Evolutionary conservation across 2,329 filamentous ascomycete genomes (phyloP), one percentile per base, ranked within the genome.

Genomic region (Calonectria crousiana): DNA sequence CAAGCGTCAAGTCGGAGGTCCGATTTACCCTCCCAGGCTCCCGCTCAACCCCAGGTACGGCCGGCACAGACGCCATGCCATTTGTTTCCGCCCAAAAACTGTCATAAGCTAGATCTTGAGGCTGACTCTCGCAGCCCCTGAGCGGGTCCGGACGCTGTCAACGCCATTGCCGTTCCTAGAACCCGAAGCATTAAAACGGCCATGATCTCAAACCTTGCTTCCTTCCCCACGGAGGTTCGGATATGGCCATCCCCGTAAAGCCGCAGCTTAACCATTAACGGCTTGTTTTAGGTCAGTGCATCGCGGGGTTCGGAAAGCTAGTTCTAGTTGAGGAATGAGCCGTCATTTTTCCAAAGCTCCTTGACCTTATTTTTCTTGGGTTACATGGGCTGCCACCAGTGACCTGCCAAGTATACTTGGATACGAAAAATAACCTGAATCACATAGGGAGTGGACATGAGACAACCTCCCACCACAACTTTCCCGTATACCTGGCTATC

Each of bases 101-200:
- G 8, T 13, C 36, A 20, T 32, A 30, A 49, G 28, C 11, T 26
- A 38, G 32, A 34, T 53, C 28, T 72, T 70, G 16, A 74, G 62
- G 30, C 65, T 71, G 11, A 44, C 28, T 23, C 47, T 30, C 20
- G 18, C 36, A 84, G 83, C 81, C 26, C 69, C 75, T 47, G 36
- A 81, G 8, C 78, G 72, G 32, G 79, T 85, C 73, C 80, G 83
- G 65, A 81, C 79, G 20, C 69, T 76, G 9, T 76, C 78, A 13
- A 78, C 81, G 23, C 72, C 82, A 11, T 84, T 85, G 69, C 84
- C 84, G 6, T 85, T 86, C 52, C 76, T 86, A 10, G 81, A 86
- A 49, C 83, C 82, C 13, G 75, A 78, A 26, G 75, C 75, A 38
- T 74, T 80, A 71, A 75, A 74, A 66, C 70, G 56, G 60, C 20